Evolutionary conservation across 1,284 basidiomycete species (phyloP).

Genomic region (Sutorius eximius): DNA sequence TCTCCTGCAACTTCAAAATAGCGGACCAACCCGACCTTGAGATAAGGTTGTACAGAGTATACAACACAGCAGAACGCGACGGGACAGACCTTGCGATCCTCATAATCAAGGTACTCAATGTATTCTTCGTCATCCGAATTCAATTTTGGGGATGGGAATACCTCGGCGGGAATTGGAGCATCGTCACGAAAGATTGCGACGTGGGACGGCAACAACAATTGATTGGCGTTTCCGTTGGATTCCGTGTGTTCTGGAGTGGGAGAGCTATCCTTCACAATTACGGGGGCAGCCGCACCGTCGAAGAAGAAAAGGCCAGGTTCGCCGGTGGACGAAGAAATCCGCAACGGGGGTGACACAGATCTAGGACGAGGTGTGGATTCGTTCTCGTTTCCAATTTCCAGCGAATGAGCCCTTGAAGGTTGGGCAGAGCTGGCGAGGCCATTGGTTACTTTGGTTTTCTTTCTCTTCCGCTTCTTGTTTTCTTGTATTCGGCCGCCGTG

Average conservation of each 20-base stretch:
- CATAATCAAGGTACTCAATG: constrained; percentile 75
- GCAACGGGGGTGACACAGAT: constrained; percentile 4
- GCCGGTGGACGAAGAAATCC: constrained; percentile 9
- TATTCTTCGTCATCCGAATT: constrained; percentile 56
- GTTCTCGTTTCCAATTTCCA: constrained; percentile 2
- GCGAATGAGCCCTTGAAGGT: constrained; percentile 24
- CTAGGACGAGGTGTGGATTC: neutral
- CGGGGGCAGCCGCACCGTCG: constrained; percentile 45
- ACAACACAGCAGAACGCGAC: neutral
- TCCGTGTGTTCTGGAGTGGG: constrained; percentile 4
- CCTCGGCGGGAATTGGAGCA: constrained; percentile 42
- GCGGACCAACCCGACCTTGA: constrained; percentile 46
- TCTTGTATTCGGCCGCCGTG: constrained; percentile 4
- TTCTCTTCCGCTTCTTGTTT: constrained; percentile 22
- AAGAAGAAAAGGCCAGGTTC: constrained; percentile 49
- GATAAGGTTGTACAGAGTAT: constrained; percentile 8
- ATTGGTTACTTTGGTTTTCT: constrained; percentile 18
- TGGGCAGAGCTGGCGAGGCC: constrained; percentile 10
- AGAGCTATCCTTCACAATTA: constrained; percentile 15
- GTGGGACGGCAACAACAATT: constrained; percentile 61
- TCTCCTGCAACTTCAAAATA: constrained; percentile 58
- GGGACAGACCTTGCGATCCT: constrained; percentile 54
- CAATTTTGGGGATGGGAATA: constrained; percentile 40
- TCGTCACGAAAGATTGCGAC: constrained; percentile 50
- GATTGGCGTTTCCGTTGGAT: constrained; percentile 17